phyloP scores from a whole-genome alignment of 78 protist genomes.

The Dictyostelium firmibasis region DNA sequence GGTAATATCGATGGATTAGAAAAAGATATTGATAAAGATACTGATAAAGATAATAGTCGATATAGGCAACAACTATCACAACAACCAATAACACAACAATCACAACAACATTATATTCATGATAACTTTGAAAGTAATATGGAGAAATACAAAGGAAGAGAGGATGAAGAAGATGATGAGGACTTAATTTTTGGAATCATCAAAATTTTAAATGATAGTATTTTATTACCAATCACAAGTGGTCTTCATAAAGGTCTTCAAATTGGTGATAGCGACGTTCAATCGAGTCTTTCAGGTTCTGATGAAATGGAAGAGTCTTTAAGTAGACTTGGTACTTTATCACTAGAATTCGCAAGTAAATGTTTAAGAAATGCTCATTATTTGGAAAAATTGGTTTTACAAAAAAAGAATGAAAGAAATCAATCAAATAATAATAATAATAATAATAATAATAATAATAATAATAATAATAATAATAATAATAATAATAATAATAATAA shows the following conservation, averaged over 20 bases:
- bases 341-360: conserved; percentile 68
- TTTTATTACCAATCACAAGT: conserved; percentile 18
- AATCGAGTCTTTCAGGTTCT: not conserved
- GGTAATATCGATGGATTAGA: not conserved
- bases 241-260: conserved; percentile 60
- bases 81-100: not conserved
- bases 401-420: not conserved
- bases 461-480: not conserved
- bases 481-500: not conserved
- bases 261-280: conserved; percentile 64
- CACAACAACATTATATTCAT: not conserved
- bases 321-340: conserved; percentile 52
- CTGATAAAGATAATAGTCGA: not conserved
- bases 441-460: conserved; percentile 10
- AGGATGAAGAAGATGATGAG: not conserved
- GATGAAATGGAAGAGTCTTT: conserved; percentile 18
- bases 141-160: not conserved
- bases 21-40: not conserved
- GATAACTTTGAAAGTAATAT: not conserved
- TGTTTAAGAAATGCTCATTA: conserved; percentile 71
- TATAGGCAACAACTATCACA: not conserved
- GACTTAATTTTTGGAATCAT: not conserved
- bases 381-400: not conserved
- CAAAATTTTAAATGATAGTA: not conserved
- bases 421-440: not conserved